Evolutionary conservation across 2,329 filamentous ascomycete species (phyloP).

Genomic region (Ophiostoma sp.): DNA sequence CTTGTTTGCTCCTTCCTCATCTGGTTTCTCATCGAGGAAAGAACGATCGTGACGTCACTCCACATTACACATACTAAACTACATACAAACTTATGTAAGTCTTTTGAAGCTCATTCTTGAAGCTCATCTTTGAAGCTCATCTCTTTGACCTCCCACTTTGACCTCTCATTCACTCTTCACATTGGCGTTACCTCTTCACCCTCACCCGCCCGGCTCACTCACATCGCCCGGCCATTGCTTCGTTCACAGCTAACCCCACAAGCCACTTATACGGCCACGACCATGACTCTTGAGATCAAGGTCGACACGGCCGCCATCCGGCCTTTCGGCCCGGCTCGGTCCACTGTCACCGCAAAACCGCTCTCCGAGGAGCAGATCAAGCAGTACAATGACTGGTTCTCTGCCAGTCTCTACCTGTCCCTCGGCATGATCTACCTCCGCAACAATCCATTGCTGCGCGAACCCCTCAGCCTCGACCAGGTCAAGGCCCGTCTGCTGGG

Average conservation of each 20-base stretch:
- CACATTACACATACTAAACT: not conserved
- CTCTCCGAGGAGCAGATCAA: slow-evolving; percentile 61
- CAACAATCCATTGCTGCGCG: slow-evolving; percentile 64
- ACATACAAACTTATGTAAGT: not conserved
- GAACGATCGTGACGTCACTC: slow-evolving; percentile 3
- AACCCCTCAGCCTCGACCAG: slow-evolving; percentile 63
- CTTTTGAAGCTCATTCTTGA: not conserved
- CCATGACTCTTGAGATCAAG: slow-evolving; percentile 23
- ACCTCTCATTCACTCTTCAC: not conserved
- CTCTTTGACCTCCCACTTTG: not conserved
- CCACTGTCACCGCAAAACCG: slow-evolving; percentile 57
- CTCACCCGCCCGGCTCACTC: not conserved
- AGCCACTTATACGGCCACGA: not conserved
- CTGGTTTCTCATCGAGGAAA: not conserved
- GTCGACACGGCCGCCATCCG: slow-evolving; percentile 52
- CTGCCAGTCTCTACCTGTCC: slow-evolving; percentile 67
- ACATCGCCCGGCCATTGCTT: not conserved
- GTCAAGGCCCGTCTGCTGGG: slow-evolving; percentile 69
- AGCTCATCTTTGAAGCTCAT: no score
- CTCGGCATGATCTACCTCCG: slow-evolving; percentile 76
- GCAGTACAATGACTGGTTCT: slow-evolving; percentile 67
- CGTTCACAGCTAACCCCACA: not conserved
- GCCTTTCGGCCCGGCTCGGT: slow-evolving; percentile 59
- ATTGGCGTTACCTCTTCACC: not conserved
- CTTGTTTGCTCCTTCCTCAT: slow-evolving; percentile 1